These are phyloP conservation scores for Camellia oleifera DNA, from an alignment of 179 eudicot genomes.

Conservation along the genomic window DNA sequence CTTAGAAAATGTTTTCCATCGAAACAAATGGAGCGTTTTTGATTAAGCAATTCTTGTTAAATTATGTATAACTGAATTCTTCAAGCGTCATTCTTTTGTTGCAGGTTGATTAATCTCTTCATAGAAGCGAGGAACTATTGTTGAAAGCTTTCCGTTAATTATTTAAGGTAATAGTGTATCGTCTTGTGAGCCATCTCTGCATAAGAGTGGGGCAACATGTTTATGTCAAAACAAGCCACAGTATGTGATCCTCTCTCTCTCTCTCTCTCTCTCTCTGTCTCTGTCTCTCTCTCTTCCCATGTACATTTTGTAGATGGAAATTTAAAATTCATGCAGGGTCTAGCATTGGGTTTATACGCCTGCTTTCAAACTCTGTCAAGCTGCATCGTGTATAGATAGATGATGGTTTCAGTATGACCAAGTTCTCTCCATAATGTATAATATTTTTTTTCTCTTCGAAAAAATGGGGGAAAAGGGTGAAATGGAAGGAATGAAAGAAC, in stretches of 20 bases:
- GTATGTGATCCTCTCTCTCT: slow-evolving; percentile 1
- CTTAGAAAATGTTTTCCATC: no score
- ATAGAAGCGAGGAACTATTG: background rate
- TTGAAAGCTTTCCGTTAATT: background rate
- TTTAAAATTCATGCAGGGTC: slow-evolving; percentile 6
- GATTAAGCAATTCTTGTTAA: background rate
- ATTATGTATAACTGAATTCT: background rate
- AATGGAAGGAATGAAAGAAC: background rate
- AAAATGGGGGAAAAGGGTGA: background rate
- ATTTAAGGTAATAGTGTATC: no score
- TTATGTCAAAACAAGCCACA: background rate
- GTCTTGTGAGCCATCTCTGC: background rate
- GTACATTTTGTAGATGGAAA: slow-evolving; percentile 7
- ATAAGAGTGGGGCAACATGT: background rate
- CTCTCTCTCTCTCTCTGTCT: slow-evolving; percentile 10
- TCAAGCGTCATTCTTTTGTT: background rate
- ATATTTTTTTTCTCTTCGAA: background rate
- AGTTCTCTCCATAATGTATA: slow-evolving; percentile 9
- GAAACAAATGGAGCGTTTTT: no score
- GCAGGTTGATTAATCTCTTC: slow-evolving; percentile 15
- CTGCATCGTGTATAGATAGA: slow-evolving; percentile 3
- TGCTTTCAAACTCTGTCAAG: background rate
- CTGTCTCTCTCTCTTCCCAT: background rate
- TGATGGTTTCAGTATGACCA: slow-evolving; percentile 11
- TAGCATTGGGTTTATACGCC: background rate